Evolutionary conservation across 352 stramenopile species (phyloP), one percentile per base, ranked within the genome.

Genomic region (Pseudoperonospora humuli): DNA sequence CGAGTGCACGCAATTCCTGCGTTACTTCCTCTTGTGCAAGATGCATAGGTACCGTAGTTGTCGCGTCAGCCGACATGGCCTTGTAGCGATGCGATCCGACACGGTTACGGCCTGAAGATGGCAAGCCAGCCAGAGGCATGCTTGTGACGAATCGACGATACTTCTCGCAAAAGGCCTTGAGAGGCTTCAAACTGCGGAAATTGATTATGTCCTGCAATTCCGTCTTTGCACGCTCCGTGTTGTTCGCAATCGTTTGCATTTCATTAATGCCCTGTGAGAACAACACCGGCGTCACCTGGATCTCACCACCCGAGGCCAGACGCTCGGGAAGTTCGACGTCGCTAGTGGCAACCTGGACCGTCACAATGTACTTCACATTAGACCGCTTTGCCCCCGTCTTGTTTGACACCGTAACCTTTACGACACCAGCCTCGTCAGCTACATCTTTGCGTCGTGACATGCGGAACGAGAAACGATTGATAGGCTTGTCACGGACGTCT

Each of bases 261-360:
- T 97, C 90, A 56, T 97, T 97, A 57, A 97, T 96, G 24, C 90
- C 89, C 41, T 97, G 82, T 5, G 82, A 92, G 46, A 93, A 90
- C n/a, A 93, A 45, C 15, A 91, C 41, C 1, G 81, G 78, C n/a
- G 75, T 91, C 28, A 93, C 76, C 10, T 75, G 59, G 51, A 93
- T 88, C 57, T 91, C 75, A 3, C 81, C 81, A 27, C 78, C 76
- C 2, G 45, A 45, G 13, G 76, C 73, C 5, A 93, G 49, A 19
- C 76, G 70, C 21, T 88, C 70, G 2, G 81, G 81, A 13, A 93
- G 36, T 39, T 90, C 77, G 3, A 90, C 75, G 20, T 90, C 78
- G 13, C 57, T 73, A 2, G 73, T 91, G 15, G 74, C 54, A 2
- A 93, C 75, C 39, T 93, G 81, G 1, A 93, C 59, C 8, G 75